Percentiles rank a stretch among this genome's conserved stretches.
phyloP scores from a whole-genome alignment of 139 green algal species.

The Volvox africanus region DNA sequence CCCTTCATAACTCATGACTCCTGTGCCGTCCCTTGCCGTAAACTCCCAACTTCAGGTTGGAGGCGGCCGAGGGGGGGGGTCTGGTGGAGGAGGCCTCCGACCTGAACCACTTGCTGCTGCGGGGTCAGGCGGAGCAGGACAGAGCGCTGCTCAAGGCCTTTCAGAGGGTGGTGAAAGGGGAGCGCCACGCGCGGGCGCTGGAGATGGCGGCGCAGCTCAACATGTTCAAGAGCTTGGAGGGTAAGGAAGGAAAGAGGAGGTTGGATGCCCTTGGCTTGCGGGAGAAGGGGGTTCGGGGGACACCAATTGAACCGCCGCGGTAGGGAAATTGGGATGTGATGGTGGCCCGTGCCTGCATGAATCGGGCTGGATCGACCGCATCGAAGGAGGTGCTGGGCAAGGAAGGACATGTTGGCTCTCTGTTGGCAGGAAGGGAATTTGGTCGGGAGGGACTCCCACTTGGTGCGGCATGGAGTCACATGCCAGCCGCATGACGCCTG shows the following conservation, averaged over 20 bases:
- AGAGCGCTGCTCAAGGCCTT: slow-evolving; percentile 59
- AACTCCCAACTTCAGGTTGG: neutral
- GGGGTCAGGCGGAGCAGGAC: slow-evolving; percentile 43
- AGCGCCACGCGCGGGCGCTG: slow-evolving; percentile 63
- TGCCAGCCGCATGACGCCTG: no score
- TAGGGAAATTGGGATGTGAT: neutral
- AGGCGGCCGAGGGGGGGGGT: slow-evolving; percentile 17
- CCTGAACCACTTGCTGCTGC: slow-evolving; percentile 47
- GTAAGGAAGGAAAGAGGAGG: neutral
- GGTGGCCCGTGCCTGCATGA: neutral
- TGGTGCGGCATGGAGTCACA: no score
- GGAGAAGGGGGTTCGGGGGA: neutral
- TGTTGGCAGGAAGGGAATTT: no score
- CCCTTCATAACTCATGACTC: no score
- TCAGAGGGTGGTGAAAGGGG: slow-evolving; percentile 52
- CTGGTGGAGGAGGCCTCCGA: slow-evolving; percentile 37
- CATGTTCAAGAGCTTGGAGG: slow-evolving; percentile 41
- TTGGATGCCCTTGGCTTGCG: no score
- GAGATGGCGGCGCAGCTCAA: slow-evolving; percentile 71
- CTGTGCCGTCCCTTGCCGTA: no score
- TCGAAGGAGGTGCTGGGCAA: no score
- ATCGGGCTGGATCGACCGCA: no score
- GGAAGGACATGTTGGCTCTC: no score
- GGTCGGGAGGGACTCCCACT: no score
- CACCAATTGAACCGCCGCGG: no score